Conservation (phyloP, 345 rosid species). For the Litchi chinensis region DNA sequence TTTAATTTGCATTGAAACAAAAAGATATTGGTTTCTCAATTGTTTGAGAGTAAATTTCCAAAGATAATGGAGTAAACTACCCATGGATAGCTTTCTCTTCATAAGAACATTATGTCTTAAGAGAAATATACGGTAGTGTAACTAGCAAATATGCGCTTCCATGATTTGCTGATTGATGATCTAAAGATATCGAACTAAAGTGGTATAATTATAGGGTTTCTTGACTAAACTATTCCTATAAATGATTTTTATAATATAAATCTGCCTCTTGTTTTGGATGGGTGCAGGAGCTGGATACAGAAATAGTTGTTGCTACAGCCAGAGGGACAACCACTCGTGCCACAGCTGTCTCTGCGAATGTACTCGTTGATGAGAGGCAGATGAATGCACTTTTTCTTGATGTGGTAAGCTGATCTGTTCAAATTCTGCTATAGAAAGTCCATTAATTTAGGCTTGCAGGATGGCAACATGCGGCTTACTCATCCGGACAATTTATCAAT, state of each 20-base stretch:
- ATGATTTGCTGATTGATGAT: background rate
- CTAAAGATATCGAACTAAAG: background rate
- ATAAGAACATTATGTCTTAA: background rate
- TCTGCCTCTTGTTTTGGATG: slow-evolving; percentile 9
- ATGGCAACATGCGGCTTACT: background rate
- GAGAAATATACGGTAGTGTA: background rate
- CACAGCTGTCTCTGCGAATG: slow-evolving; percentile 87
- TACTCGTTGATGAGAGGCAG: slow-evolving; percentile 88
- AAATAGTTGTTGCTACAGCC: slow-evolving; percentile 85
- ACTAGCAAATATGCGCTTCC: background rate
- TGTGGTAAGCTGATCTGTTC: slow-evolving; percentile 56
- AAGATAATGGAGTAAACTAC: no score
- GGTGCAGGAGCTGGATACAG: slow-evolving; percentile 85
- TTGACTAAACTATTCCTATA: background rate
- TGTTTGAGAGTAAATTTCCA: no score
- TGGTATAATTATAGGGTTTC: background rate
- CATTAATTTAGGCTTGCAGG: background rate
- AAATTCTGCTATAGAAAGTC: background rate
- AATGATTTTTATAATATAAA: slow-evolving; percentile 4
- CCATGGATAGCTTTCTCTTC: background rate
- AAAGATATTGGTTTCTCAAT: no score
- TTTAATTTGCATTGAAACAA: no score
- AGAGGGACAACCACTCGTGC: slow-evolving; percentile 60
- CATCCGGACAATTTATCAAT: no score
- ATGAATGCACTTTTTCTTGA: slow-evolving; percentile 97